Evolutionary conservation across 768 basidiomycete species (phyloP), one percentile per base, ranked within the genome.

Genomic region (Tylopilus cervinicoccineus): DNA sequence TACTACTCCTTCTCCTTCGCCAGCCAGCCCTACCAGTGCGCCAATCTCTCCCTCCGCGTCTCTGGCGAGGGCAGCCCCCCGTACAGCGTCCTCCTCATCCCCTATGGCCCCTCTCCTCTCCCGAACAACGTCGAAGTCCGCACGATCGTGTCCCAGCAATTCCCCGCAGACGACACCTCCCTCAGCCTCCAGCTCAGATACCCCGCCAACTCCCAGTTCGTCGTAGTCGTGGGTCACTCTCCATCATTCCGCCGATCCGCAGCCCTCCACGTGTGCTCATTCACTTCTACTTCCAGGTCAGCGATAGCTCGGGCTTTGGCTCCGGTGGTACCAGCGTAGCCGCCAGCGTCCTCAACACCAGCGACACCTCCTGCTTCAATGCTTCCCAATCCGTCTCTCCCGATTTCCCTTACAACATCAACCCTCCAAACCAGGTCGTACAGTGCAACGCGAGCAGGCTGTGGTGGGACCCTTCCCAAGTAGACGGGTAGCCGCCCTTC

Each of bases 281-380:
- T 31, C 45, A 9, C 7, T 17, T 32, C 14, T 29, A 4, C 20
- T 29, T 33, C 17, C 52, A 84, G 83, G 72, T 85, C 54, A 81
- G 79, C 59, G 84, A 85, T 54, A 65, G 62, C 38, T 69, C 71
- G 1, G 77, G 76, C 1, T 88, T 88, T 59, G 88, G 83, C 6
- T 71, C 80, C 0, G 88, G 88, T 6, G 88, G 88, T 4, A 88
- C 88, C 1, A 88, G 83, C 48, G 80, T 79, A 4, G 77, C 79
- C 2, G 81, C 79, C 2, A 73, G 70, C 51, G 86, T 89, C 24
- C 61, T 64, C 23, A 39, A 58, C 10, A 83, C 78, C 1, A 66
- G 65, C 37, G 78, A 85, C 59, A 52, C 72, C 11, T 76, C 74
- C 45, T 91, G 88, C 65, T 88, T 80, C 57, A 70, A 86, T 51